Evolutionary conservation across 805 yeast genomes (phyloP).

Genomic region (Barnettozyma sucrosica): DNA sequence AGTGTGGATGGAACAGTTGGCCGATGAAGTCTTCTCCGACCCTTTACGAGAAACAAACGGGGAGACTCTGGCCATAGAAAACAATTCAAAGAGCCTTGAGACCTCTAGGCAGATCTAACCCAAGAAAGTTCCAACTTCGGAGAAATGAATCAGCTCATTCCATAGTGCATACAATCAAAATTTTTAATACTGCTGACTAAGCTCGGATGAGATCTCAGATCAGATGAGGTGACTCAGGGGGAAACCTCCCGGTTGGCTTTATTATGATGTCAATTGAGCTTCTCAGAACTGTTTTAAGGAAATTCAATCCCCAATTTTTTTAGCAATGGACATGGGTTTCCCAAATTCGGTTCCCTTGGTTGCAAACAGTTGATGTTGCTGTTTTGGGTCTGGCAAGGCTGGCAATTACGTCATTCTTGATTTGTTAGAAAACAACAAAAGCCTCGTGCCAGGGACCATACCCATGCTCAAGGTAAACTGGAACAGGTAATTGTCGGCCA

Average conservation of each 20-base stretch:
- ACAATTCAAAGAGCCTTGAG: not conserved
- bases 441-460: not conserved
- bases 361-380: not conserved
- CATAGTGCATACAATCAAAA: too few species aligned
- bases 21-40: not conserved
- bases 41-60: not conserved
- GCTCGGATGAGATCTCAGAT: not conserved
- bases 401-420: not conserved
- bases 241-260: too few species aligned
- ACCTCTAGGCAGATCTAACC: not conserved
- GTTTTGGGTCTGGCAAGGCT: not conserved
- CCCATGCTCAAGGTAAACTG: too few species aligned
- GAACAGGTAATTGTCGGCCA: too few species aligned
- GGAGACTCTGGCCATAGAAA: not conserved
- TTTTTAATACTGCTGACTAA: not conserved
- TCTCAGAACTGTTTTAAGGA: too few species aligned
- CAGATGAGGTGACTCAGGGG: too few species aligned
- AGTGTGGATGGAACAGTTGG: conserved; percentile 1
- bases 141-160: too few species aligned
- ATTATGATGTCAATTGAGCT: too few species aligned
- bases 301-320: not conserved
- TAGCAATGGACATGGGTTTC: too few species aligned
- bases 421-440: not conserved
- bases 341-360: not conserved
- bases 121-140: not conserved